Evolutionary conservation across 192 early-diverging fungal species (phyloP), one percentile per base, ranked within the genome.

Genomic region (Irineochytrium annulatum): DNA sequence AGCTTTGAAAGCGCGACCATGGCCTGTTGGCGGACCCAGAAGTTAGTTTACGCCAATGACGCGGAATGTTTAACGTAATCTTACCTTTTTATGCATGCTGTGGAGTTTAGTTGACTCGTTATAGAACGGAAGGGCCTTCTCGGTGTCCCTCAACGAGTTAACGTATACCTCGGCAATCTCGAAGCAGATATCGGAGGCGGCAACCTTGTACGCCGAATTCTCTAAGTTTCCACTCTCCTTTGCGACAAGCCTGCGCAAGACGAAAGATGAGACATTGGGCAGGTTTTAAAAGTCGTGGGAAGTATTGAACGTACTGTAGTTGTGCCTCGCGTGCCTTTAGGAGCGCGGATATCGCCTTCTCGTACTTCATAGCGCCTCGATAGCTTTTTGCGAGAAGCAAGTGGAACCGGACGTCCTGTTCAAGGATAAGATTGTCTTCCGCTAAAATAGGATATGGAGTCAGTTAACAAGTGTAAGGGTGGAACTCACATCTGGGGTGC

Each of bases 91-190:
- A 60, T 80, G 57, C 8, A 52, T 53, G 8, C 34, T 28, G 49
- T 74, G 20, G 22, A 68, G 43, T 45, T 83, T 69, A 22, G 76
- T 46, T 0, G 81, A 66, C 52, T 83, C 78, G 29, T 64, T 65
- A 54, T 73, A 79, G 35, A 55, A 71, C 17, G 46, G 48, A 3
- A 74, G 11, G 0, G 77, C 80, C 22, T 56, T 59, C 17, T 70
- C 67, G 19, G 29, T 31, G 26, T 82, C 74, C 24, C 64, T 63
- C 35, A 75, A 37, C 13, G 54, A 39, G 14, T 57, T 61, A n/a
- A 35, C 2, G 44, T 60, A 57, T 4, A 68, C 28, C 19, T 77
- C 74, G 16, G 60, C 77, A 19, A 77, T 45, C 41, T 71, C 65
- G 52, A 58, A 68, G 53, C 66, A 74, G 26, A 79, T 77, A 13